phyloP scores from a whole-genome alignment of 768 basidiomycete genomes.

The Mrakia blollopis region DNA sequence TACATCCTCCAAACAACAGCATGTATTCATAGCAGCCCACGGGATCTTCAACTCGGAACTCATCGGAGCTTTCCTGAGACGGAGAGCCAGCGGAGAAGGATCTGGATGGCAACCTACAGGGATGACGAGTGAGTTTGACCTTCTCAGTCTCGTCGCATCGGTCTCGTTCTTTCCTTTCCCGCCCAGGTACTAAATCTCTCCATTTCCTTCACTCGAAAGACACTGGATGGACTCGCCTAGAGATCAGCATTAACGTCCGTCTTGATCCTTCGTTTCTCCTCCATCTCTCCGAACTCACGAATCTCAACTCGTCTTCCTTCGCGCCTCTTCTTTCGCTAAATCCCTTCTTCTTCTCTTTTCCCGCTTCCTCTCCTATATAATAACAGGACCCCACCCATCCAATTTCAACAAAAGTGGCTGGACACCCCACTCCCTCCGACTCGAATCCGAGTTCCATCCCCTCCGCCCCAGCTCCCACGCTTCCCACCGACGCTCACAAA shows the following conservation, averaged over 20 bases:
- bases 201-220: neutral
- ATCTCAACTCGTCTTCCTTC: neutral
- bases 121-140: slow-evolving; percentile 13
- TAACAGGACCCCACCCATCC: neutral
- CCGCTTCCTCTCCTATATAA: no score
- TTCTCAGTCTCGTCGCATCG: no score
- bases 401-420: neutral
- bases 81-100: neutral
- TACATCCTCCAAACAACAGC: slow-evolving; percentile 46
- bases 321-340: neutral
- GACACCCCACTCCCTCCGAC: neutral
- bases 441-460: slow-evolving; percentile 23
- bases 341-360: neutral
- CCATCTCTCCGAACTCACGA: no score
- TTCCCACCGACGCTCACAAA: neutral
- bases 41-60: slow-evolving; percentile 56
- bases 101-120: neutral
- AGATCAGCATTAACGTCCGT: slow-evolving; percentile 1
- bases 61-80: slow-evolving; percentile 4
- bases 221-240: neutral
- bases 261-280: neutral
- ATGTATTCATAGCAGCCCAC: slow-evolving; percentile 67
- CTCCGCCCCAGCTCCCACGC: neutral
- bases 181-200: neutral
- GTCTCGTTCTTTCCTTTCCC: neutral